phyloP scores from a whole-genome alignment of 495 filamentous ascomycete genomes.

The Sphaerosporella brunnea region DNA sequence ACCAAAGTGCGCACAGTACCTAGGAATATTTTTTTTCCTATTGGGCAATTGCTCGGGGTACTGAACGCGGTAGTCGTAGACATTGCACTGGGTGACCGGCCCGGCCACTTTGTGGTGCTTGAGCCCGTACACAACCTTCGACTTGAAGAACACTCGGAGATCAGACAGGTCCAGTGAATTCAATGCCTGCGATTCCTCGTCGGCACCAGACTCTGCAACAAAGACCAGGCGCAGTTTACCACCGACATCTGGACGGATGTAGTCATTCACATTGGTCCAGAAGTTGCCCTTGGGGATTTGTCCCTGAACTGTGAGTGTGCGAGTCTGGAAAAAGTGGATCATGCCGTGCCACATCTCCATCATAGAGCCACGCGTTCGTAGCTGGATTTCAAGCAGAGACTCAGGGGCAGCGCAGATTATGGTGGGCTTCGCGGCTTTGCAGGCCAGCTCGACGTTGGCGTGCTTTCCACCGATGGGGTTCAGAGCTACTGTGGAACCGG shows the following conservation, averaged over 20 bases:
- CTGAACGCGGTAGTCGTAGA: constrained; percentile 68
- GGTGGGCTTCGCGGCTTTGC: constrained; percentile 58
- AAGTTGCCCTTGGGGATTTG: constrained; percentile 51
- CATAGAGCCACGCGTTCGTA: constrained; percentile 29
- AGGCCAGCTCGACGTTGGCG: constrained; percentile 52
- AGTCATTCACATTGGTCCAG: constrained; percentile 44
- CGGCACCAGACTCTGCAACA: constrained; percentile 41
- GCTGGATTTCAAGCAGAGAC: constrained; percentile 50
- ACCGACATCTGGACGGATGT: constrained; percentile 43
- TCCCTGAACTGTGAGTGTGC: constrained; percentile 47
- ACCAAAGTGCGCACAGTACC: constrained; percentile 55
- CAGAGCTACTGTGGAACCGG: constrained; percentile 69
- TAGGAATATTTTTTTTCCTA: constrained; percentile 25
- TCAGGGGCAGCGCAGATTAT: constrained; percentile 62
- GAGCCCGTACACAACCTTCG: constrained; percentile 70
- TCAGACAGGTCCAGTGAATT: constrained; percentile 55
- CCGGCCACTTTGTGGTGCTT: constrained; percentile 69
- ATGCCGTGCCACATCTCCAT: constrained; percentile 38
- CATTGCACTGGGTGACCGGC: constrained; percentile 61
- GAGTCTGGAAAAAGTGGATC: constrained; percentile 50
- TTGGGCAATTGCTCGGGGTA: constrained; percentile 17
- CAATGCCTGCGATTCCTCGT: constrained; percentile 34
- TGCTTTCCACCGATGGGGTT: constrained; percentile 63
- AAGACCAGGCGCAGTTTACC: constrained; percentile 58
- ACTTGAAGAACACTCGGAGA: constrained; percentile 58